Evolutionary conservation across 1,284 basidiomycete species (phyloP).

Genomic region (Pseudozyma thailandica): DNA sequence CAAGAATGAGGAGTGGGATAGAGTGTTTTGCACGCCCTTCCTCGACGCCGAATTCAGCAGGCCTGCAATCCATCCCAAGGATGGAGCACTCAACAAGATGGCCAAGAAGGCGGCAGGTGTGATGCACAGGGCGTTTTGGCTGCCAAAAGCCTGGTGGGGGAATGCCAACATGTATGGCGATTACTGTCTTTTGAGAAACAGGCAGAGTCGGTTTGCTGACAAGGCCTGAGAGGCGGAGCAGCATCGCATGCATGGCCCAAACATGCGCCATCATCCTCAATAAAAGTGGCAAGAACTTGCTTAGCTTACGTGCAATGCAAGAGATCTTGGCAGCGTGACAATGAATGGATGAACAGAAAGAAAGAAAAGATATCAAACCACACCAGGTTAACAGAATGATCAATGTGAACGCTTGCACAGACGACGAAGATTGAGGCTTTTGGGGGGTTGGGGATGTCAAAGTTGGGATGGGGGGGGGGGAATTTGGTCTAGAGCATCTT

Average conservation of each 20-base stretch:
- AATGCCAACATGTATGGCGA: constrained; percentile 53
- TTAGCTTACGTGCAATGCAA: no score
- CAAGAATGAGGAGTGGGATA: constrained; percentile 39
- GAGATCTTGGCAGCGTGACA: no score
- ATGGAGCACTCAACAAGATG: constrained; percentile 5
- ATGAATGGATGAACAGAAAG: no score
- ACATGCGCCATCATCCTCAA: no score
- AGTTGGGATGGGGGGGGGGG: no score
- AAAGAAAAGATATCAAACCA: no score
- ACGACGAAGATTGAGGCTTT: no score
- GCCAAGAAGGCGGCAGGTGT: constrained; percentile 21
- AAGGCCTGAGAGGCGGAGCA: not conserved
- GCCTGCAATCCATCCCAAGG: constrained; percentile 14
- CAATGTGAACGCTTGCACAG: no score
- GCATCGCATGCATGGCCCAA: no score
- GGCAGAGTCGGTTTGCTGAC: constrained; percentile 13
- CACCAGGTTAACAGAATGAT: no score
- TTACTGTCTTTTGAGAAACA: constrained; percentile 55
- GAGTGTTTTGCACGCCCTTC: constrained; percentile 54
- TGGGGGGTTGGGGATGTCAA: no score
- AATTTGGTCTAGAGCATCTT: constrained; percentile 51
- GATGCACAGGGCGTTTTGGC: constrained; percentile 55
- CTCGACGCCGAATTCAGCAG: constrained; percentile 58
- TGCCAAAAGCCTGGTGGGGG: constrained; percentile 48
- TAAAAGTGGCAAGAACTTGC: no score